Conservation (phyloP, 2,329 filamentous ascomycete species). For the Xylariaceae sp. region DNA sequence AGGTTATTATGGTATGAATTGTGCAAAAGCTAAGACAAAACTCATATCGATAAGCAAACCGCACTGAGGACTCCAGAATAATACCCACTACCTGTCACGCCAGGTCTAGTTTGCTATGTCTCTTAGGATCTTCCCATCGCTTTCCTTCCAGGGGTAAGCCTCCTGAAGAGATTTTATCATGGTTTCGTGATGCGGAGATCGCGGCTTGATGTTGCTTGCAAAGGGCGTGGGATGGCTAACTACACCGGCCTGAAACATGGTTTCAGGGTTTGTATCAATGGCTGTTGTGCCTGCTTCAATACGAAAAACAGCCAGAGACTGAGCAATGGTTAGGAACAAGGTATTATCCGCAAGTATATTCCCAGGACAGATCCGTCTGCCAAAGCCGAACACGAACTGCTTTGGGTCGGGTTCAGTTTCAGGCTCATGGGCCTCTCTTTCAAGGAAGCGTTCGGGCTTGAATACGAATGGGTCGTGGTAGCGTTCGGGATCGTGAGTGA, state of each 20-base stretch:
- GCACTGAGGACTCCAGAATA: no score
- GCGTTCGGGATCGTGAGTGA: constrained; percentile 71
- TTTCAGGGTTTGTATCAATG: constrained; percentile 35
- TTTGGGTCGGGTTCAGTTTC: constrained; percentile 38
- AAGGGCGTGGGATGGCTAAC: constrained; percentile 37
- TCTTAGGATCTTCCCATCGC: constrained; percentile 12
- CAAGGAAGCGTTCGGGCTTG: constrained; percentile 43
- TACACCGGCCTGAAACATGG: constrained; percentile 28
- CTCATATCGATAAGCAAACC: no score
- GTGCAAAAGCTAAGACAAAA: no score
- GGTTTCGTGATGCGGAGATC: constrained; percentile 32
- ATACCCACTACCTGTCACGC: no score
- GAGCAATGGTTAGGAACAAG: constrained; percentile 45
- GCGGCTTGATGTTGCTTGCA: constrained; percentile 28
- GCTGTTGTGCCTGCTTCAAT: constrained; percentile 44
- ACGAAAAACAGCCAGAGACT: constrained; percentile 53
- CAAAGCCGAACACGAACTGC: constrained; percentile 43
- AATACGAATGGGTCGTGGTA: constrained; percentile 55
- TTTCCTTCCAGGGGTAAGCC: constrained; percentile 22
- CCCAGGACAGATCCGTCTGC: constrained; percentile 45
- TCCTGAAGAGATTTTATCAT: constrained; percentile 29
- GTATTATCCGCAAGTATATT: constrained; percentile 41
- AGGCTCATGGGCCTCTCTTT: constrained; percentile 26
- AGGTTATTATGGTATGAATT: no score
- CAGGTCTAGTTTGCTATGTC: no score